Conservation (phyloP, 441 rosid species). For the Melastoma candidum region DNA sequence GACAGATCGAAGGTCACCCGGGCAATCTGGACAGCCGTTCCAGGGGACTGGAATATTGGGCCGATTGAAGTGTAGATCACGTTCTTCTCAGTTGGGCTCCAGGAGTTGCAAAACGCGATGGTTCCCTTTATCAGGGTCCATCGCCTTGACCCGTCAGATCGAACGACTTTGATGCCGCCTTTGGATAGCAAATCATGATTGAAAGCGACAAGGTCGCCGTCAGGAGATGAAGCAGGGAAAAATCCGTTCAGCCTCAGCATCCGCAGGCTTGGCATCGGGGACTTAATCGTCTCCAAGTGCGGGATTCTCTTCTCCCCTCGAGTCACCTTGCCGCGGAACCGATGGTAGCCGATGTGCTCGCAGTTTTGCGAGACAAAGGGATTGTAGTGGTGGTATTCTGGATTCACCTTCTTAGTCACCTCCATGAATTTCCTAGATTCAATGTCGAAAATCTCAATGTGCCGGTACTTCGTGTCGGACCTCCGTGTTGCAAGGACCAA, state of each 20-base stretch:
- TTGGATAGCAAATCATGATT: constrained; percentile 33
- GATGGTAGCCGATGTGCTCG: constrained; percentile 51
- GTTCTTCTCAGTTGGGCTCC: constrained; percentile 66
- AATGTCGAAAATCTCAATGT: constrained; percentile 57
- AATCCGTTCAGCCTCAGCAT: constrained; percentile 52
- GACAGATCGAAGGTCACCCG: constrained; percentile 39
- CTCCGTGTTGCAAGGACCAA: constrained; percentile 73
- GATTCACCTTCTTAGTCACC: constrained; percentile 46
- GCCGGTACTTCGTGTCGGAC: constrained; percentile 30
- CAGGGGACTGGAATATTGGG: constrained; percentile 49
- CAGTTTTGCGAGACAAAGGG: constrained; percentile 61
- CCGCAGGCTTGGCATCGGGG: constrained; percentile 38
- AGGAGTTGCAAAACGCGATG: constrained; percentile 59
- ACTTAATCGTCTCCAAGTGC: constrained; percentile 47
- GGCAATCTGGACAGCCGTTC: constrained; percentile 59
- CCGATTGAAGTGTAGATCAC: constrained; percentile 77
- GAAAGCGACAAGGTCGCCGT: constrained; percentile 44
- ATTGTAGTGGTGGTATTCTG: constrained; percentile 58
- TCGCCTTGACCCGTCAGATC: constrained; percentile 58
- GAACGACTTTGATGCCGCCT: constrained; percentile 41
- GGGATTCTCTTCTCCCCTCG: constrained; percentile 41
- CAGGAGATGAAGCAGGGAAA: constrained; percentile 58
- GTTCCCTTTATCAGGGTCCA: constrained; percentile 62
- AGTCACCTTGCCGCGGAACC: constrained; percentile 58
- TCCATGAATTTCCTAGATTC: constrained; percentile 28